Evolutionary conservation across 2,329 filamentous ascomycete genomes (phyloP).

Genomic region (Ceratocystis cacaofunesta): DNA sequence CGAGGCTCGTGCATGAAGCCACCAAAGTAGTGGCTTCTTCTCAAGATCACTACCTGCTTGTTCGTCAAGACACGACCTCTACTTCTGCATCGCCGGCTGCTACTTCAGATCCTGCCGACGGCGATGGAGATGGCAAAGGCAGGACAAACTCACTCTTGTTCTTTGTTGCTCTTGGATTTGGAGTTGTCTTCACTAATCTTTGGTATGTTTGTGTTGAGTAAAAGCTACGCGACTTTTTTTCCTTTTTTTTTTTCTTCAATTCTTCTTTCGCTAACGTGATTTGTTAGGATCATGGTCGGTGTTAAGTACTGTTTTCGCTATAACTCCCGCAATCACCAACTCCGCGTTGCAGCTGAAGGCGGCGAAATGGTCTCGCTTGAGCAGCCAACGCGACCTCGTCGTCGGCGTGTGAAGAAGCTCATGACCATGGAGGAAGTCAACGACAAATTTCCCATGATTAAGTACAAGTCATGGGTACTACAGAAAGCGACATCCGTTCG

Average conservation of each 20-base stretch:
- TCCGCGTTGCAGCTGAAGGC: conserved; percentile 58
- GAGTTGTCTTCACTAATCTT: conserved; percentile 95
- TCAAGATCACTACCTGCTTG: neutral
- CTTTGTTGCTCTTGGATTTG: conserved; percentile 91
- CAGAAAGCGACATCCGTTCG: conserved; percentile 24
- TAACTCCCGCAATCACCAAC: conserved; percentile 77
- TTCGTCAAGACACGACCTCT: conserved; percentile 18
- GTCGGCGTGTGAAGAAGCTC: conserved; percentile 89
- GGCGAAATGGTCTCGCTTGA: conserved; percentile 81
- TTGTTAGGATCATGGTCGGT: conserved; percentile 86
- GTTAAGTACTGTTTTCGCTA: conserved; percentile 99
- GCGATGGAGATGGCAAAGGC: conserved; percentile 19
- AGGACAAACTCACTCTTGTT: conserved; percentile 43
- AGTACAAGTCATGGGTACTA: conserved; percentile 88
- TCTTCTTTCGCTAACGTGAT: neutral
- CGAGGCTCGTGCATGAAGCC: neutral
- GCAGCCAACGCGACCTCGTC: conserved; percentile 66
- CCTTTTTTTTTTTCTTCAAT: neutral
- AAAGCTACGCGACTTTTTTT: neutral
- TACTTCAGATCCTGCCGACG: conserved; percentile 18
- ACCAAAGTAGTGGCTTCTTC: conserved; percentile 2
- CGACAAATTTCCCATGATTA: conserved; percentile 84
- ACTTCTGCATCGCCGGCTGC: conserved; percentile 17
- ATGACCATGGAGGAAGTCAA: conserved; percentile 99
- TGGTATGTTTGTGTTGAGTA: conserved; percentile 48